These are phyloP conservation scores for Dipodascopsis uninucleata DNA, from an alignment of 805 yeast species.

Conservation along the genomic window DNA sequence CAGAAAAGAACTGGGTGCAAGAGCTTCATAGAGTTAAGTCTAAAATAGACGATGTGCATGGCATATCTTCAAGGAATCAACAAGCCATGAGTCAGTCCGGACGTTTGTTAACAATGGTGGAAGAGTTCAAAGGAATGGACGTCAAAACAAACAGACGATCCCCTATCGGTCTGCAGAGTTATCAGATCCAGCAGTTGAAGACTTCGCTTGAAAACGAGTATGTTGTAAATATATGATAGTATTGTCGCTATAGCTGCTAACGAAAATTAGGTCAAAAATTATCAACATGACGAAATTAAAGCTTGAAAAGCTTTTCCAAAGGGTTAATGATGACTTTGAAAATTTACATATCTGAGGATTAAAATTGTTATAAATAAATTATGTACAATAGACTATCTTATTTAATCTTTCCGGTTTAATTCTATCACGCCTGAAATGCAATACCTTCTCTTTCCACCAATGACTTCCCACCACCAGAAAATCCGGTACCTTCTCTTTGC, in stretches of 20 bases:
- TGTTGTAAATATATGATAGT: not conserved
- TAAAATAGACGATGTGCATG: constrained; percentile 25
- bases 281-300: constrained; percentile 9
- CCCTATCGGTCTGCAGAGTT: constrained; percentile 8
- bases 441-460: constrained; percentile 24
- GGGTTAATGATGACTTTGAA: constrained; percentile 5
- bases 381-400: not conserved
- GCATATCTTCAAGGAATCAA: not conserved
- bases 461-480: constrained; percentile 25
- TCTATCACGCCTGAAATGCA: constrained; percentile 25
- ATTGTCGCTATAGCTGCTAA: not conserved
- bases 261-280: constrained; percentile 8
- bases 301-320: constrained; percentile 5
- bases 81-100: constrained; percentile 13
- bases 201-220: constrained; percentile 21
- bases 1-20: constrained; percentile 47
- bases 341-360: not conserved
- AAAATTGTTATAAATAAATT: not conserved
- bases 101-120: constrained; percentile 7
- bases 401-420: not conserved
- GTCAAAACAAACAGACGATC: not conserved
- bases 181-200: constrained; percentile 7
- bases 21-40: constrained; percentile 42
- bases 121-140: constrained; percentile 1
- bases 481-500: constrained; percentile 27